Base-by-base conservation (phyloP, 495 filamentous ascomycete genomes). In the Annulohypoxylon stygium region DNA sequence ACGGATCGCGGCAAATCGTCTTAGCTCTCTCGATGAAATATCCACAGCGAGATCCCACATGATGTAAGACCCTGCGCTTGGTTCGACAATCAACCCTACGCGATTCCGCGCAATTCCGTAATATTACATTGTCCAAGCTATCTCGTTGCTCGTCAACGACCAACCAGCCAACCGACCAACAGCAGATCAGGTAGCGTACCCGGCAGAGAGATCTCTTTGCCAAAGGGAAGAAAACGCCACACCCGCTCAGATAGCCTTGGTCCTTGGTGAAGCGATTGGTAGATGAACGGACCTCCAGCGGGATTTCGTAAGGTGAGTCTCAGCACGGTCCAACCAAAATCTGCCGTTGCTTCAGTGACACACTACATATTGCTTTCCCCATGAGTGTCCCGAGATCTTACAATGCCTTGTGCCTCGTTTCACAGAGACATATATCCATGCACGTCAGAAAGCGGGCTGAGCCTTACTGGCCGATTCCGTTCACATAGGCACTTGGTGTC, bases 21-120 rank as follows among this genome's bases (percentile, higher is more conserved):
- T 65, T 64, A 51, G 48, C 50, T 66, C 71, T 9, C 18, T 41
- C 60, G 45, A 73, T 68, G 51, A 64, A 43, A n/a, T 73, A 67
- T 59, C 70, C 64, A 73, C 51, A 45, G 10, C 18, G 43, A 47
- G 43, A 47, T 47, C 64, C 60, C 64, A 67, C 66, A 65, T 70
- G 55, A 70, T 70, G 61, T 74, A 70, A 74, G 71, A 69, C 71
- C 61, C 57, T 66, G 71, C 61, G 66, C 41, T 69, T 14, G 69
- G 71, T 57, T 70, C 8, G 61, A 69, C 61, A 57, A 58, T 58
- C 45, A 50, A 25, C 50, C 36, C 68, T 53, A 54, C 64, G 43
- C 53, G 69, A 43, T 6, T 30, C 30, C 30, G 30, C 30, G 30
- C 30, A 30, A 6, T 4, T 60, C 55, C 61, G 18, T 36, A 36